Conservation (phyloP, 805 yeast species). For the Metschnikowia dekortorum region DNA sequence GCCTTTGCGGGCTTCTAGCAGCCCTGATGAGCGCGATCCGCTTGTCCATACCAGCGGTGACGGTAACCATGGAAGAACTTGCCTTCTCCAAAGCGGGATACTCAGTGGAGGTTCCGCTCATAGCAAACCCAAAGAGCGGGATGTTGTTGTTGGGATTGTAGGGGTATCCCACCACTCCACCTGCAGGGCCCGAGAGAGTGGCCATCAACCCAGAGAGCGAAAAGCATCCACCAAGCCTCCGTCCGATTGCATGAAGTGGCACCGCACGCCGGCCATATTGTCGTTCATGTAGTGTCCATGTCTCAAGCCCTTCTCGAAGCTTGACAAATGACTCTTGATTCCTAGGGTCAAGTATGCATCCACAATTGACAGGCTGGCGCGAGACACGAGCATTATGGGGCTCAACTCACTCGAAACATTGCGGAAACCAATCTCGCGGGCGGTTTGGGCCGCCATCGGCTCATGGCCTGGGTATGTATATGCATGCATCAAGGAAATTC, state of each 20-base stretch:
- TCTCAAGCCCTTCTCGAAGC: slow-evolving; percentile 38
- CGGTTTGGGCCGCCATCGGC: slow-evolving; percentile 28
- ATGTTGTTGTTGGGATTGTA: slow-evolving; percentile 40
- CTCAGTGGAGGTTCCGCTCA: slow-evolving; percentile 48
- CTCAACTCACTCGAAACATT: slow-evolving; percentile 35
- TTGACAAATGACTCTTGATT: slow-evolving; percentile 29
- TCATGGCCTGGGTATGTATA: slow-evolving; percentile 41
- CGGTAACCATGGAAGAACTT: slow-evolving; percentile 40
- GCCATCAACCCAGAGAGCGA: slow-evolving; percentile 85
- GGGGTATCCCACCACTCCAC: slow-evolving; percentile 94
- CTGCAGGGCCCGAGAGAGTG: slow-evolving; percentile 94
- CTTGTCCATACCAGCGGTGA: slow-evolving; percentile 54
- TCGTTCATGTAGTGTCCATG: slow-evolving; percentile 27
- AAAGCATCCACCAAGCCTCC: slow-evolving; percentile 89
- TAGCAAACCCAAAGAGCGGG: slow-evolving; percentile 50
- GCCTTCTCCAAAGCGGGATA: slow-evolving; percentile 38
- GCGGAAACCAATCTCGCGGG: slow-evolving; percentile 32
- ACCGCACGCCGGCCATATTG: slow-evolving; percentile 43
- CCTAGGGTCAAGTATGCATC: slow-evolving; percentile 42
- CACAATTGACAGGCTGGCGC: slow-evolving; percentile 41
- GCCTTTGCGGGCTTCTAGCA: slow-evolving; percentile 78
- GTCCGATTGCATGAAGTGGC: slow-evolving; percentile 93
- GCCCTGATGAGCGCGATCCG: slow-evolving; percentile 91
- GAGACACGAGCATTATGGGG: slow-evolving; percentile 41
- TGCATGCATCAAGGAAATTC: slow-evolving; percentile 38